These are phyloP conservation scores for Stagonosporopsis rhizophila DNA, from an alignment of 2,329 filamentous ascomycete species.

Conservation along the genomic window DNA sequence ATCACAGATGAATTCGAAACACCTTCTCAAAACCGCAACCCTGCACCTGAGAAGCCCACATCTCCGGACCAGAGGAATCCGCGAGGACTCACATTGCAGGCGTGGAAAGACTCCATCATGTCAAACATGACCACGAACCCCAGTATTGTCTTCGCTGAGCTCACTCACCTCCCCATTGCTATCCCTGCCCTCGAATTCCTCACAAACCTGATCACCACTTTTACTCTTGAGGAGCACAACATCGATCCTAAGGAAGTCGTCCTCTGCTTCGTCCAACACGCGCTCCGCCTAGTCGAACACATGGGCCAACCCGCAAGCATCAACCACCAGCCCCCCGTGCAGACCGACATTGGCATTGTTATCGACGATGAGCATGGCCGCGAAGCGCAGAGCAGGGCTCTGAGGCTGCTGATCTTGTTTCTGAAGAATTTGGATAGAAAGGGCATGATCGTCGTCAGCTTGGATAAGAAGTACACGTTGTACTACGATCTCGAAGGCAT, in stretches of 20 bases:
- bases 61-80: background rate
- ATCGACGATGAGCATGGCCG: conserved; percentile 33
- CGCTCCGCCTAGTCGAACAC: conserved; percentile 45
- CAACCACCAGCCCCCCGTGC: background rate
- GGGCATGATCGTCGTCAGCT: conserved; percentile 27
- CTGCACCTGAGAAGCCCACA: background rate
- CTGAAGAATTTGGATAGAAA: conserved; percentile 49
- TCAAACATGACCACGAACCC: conserved; percentile 27
- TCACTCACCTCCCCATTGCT: conserved; percentile 47
- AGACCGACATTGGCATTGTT: background rate
- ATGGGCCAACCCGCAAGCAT: conserved; percentile 31
- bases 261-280: conserved; percentile 49
- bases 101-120: background rate
- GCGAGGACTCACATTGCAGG: background rate
- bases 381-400: conserved; percentile 46
- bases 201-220: conserved; percentile 45
- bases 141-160: conserved; percentile 32
- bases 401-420: conserved; percentile 49
- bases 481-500: conserved; percentile 53
- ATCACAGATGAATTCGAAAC: background rate
- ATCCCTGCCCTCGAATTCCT: conserved; percentile 49
- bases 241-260: conserved; percentile 42
- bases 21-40: background rate
- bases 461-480: conserved; percentile 15
- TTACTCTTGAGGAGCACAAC: conserved; percentile 27